These are phyloP conservation scores for Fusarium sp. DNA, from an alignment of 2,329 filamentous ascomycete species.

Conservation along the genomic window DNA sequence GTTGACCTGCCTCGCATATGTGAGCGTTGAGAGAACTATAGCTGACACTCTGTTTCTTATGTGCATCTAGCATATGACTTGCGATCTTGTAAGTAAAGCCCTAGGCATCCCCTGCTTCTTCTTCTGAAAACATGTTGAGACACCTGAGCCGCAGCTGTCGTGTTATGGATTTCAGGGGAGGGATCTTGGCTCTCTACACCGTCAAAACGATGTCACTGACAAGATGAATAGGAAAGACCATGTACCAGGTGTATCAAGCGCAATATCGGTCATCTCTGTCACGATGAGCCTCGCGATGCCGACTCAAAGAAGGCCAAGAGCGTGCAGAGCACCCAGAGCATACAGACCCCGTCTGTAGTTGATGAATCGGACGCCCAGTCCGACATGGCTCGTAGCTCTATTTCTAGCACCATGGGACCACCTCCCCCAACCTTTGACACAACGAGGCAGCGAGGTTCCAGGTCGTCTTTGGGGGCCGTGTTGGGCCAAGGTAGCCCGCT, in stretches of 20 bases:
- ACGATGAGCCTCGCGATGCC: conserved; percentile 94
- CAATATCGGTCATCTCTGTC: conserved; percentile 98
- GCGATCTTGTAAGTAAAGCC: conserved; percentile 81
- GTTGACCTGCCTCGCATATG: conserved; percentile 29
- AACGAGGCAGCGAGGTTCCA: conserved; percentile 56
- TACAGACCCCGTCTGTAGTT: conserved; percentile 62
- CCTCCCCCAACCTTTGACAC: conserved; percentile 62
- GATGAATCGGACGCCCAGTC: conserved; percentile 72
- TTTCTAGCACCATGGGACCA: conserved; percentile 70
- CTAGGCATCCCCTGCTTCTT: conserved; percentile 43
- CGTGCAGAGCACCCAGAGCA: conserved; percentile 60
- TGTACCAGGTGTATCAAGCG: conserved; percentile 98
- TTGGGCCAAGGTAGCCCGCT: conserved; percentile 69
- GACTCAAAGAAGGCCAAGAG: conserved; percentile 84
- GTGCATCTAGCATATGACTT: conserved; percentile 84
- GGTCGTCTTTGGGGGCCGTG: conserved; percentile 60
- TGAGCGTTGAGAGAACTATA: conserved; percentile 38
- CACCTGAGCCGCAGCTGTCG: conserved; percentile 28
- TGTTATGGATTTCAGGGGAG: conserved; percentile 18
- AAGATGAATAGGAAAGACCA: conserved; percentile 81
- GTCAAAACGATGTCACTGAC: conserved; percentile 47
- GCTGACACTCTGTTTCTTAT: conserved; percentile 48
- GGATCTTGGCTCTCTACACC: conserved; percentile 31
- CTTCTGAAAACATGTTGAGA: conserved; percentile 29
- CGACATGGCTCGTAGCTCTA: conserved; percentile 68